phyloP scores from a whole-genome alignment of 176 grass and related monocot species.

The Zea luxurians region DNA sequence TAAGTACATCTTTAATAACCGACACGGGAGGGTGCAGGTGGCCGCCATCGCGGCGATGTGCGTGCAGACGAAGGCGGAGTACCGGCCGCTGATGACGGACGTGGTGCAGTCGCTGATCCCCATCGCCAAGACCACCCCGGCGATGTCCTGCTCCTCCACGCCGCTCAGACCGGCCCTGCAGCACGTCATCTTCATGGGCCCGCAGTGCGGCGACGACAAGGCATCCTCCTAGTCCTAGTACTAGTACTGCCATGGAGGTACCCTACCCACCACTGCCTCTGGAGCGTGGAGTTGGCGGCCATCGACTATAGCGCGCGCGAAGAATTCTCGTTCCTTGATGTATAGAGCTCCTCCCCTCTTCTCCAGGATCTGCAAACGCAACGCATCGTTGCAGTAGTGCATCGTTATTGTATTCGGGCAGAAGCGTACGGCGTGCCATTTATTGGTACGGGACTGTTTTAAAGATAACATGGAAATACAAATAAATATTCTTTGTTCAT shows the following conservation, averaged over 20 bases:
- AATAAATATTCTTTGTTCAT: neutral
- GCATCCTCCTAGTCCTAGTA: neutral
- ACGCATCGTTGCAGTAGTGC: neutral
- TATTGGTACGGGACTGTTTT: neutral
- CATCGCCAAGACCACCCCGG: constrained; percentile 58
- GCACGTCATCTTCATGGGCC: constrained; percentile 38
- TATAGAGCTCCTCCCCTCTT: constrained; percentile 12
- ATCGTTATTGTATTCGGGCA: constrained; percentile 1
- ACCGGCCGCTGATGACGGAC: constrained; percentile 97
- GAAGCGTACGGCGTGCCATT: neutral
- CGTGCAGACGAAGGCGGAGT: constrained; percentile 85
- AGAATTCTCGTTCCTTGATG: neutral
- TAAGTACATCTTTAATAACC: no score
- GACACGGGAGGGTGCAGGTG: constrained; percentile 43
- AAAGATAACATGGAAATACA: constrained; percentile 19
- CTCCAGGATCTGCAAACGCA: neutral
- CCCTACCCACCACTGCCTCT: no score
- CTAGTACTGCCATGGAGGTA: neutral
- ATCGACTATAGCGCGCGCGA: no score
- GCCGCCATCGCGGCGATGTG: constrained; percentile 96
- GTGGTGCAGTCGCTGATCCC: constrained; percentile 96
- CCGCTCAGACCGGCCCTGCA: constrained; percentile 41
- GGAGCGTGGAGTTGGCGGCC: neutral
- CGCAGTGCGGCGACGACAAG: neutral
- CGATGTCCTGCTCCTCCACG: constrained; percentile 52